A percentile compares a stretch with the other conserved stretches of the same genome.
phyloP scores from a whole-genome alignment of 2,329 filamentous ascomycete genomes.

The Talaromyces albobiverticillius region DNA sequence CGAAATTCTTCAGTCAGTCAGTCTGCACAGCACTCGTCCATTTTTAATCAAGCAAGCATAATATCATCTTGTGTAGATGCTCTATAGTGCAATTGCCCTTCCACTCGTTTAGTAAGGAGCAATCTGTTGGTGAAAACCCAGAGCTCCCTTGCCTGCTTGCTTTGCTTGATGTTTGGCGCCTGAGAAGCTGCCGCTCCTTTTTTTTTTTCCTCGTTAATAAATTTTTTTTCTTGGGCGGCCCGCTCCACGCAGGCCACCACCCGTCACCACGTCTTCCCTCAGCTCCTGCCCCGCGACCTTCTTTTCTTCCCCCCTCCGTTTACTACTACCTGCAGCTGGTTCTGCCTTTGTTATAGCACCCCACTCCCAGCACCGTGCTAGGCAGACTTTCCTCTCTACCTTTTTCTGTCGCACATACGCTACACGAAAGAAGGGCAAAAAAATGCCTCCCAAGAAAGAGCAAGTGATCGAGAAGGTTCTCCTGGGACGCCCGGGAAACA shows the following conservation, averaged over 20 bases:
- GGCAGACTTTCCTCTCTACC: conserved; percentile 38
- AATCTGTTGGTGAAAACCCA: neutral
- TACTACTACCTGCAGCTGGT: conserved; percentile 61
- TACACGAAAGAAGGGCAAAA: conserved; percentile 59
- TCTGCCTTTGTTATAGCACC: conserved; percentile 55
- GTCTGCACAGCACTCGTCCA: neutral
- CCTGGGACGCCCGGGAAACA: conserved; percentile 94
- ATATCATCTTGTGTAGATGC: neutral
- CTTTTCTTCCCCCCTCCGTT: conserved; percentile 51
- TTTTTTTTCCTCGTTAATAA: neutral
- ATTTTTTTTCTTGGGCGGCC: conserved; percentile 18
- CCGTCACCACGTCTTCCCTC: conserved; percentile 30
- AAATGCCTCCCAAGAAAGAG: conserved; percentile 94
- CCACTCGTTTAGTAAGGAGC: neutral
- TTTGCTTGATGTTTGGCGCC: conserved; percentile 1
- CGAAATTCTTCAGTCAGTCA: neutral
- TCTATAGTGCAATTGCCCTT: neutral
- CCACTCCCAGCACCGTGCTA: conserved; percentile 21
- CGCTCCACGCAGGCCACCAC: conserved; percentile 20
- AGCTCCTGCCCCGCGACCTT: conserved; percentile 29
- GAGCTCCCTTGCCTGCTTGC: too few species aligned
- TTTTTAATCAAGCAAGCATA: too few species aligned
- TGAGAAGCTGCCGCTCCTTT: neutral
- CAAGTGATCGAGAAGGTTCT: conserved; percentile 93
- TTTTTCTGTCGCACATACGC: conserved; percentile 52